phyloP scores from a whole-genome alignment of 1,284 basidiomycete species.

The Singerocomus inundabilis region DNA sequence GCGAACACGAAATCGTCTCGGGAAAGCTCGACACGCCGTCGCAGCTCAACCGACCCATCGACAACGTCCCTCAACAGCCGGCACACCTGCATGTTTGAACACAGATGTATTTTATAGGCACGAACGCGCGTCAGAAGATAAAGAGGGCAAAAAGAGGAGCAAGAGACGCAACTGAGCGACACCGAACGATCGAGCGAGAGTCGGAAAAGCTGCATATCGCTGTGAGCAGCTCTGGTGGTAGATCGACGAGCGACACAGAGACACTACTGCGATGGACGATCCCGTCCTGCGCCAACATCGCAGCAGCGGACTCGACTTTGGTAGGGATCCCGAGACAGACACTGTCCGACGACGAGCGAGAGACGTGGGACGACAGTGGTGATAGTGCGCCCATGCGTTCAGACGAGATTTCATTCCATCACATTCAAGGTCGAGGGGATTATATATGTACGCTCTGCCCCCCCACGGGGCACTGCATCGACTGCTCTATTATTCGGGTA shows the following conservation, averaged over 20 bases:
- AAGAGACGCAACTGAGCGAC: constrained; percentile 35
- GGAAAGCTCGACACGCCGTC: constrained; percentile 54
- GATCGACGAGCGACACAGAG: constrained; percentile 8
- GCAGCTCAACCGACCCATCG: constrained; percentile 39
- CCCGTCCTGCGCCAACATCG: not conserved
- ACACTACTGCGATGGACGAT: not conserved
- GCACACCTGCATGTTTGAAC: constrained; percentile 47
- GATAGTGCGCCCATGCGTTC: constrained; percentile 7
- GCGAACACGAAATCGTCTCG: no score
- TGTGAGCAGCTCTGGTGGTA: constrained; percentile 20
- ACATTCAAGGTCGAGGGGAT: not conserved
- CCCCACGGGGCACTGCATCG: no score
- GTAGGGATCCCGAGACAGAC: no score
- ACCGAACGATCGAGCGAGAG: constrained; percentile 16
- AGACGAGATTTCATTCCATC: not conserved
- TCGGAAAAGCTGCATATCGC: constrained; percentile 10
- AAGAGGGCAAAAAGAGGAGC: no score
- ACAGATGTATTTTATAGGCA: no score
- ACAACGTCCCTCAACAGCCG: constrained; percentile 35
- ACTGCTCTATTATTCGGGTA: constrained; percentile 15
- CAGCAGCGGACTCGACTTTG: no score
- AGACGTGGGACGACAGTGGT: no score
- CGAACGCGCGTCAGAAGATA: no score
- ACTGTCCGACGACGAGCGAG: no score
- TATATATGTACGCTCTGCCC: no score